Evolutionary conservation across 2,329 filamentous ascomycete genomes (phyloP).

Genomic region (Sporothrix inflata): DNA sequence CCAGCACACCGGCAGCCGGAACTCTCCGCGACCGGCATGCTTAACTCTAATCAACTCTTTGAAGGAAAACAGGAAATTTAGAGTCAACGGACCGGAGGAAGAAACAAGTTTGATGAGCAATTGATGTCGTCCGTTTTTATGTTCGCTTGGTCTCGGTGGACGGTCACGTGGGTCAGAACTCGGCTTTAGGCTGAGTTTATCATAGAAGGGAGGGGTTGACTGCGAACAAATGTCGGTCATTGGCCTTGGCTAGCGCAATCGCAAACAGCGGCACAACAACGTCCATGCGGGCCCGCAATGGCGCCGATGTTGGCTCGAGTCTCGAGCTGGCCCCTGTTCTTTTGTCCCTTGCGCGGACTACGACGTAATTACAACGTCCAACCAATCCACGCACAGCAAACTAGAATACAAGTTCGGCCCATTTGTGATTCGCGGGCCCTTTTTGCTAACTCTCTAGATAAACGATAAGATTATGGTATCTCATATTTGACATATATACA

Average conservation of each 20-base stretch:
- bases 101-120: neutral
- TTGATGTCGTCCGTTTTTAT: neutral
- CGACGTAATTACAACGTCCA: neutral
- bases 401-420: neutral
- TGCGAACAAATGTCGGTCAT: neutral
- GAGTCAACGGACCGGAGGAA: neutral
- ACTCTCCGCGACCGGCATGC: constrained; percentile 2
- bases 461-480: constrained; percentile 2
- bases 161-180: neutral
- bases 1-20: constrained; percentile 4
- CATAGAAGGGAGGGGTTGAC: neutral
- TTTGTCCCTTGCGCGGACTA: neutral
- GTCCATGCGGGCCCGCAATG: neutral
- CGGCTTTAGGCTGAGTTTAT: neutral
- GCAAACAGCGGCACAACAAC: neutral
- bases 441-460: neutral
- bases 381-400: neutral
- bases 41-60: neutral
- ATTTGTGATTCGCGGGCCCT: neutral
- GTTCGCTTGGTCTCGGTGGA: no score
- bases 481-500: neutral
- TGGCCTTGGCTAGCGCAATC: neutral
- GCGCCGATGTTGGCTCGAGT: neutral
- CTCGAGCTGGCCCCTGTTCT: neutral
- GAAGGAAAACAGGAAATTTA: neutral